Evolutionary conservation across 768 basidiomycete genomes (phyloP).

Genomic region (Leccinum boreale): DNA sequence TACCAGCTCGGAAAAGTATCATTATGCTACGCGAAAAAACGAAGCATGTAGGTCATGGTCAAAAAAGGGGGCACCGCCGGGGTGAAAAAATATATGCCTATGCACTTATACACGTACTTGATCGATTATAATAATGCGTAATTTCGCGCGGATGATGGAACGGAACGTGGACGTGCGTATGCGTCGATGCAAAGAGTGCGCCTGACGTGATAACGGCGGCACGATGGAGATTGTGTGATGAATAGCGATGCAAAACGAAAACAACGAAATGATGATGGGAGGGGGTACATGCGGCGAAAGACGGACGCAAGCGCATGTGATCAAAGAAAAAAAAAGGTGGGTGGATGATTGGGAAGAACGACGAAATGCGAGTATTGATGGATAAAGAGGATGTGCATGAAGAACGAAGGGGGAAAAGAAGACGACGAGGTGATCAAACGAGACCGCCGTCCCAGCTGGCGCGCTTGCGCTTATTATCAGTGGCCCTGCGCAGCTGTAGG

Average conservation of each 20-base stretch:
- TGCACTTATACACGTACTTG: conserved; percentile 23
- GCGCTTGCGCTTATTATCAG: conserved; percentile 54
- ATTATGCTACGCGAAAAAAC: conserved; percentile 9
- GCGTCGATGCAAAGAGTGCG: conserved; percentile 14
- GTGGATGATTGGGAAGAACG: conserved; percentile 5
- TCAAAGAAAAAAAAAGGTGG: neutral
- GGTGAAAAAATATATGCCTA: conserved; percentile 20
- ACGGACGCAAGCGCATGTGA: conserved; percentile 3
- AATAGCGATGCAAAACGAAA: conserved; percentile 23
- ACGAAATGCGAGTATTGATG: conserved; percentile 11
- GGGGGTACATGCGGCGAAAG: conserved; percentile 7
- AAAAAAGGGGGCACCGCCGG: conserved; percentile 11
- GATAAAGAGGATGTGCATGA: conserved; percentile 6
- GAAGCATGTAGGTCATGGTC: conserved; percentile 11
- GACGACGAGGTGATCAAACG: conserved; percentile 16
- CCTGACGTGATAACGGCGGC: conserved; percentile 7
- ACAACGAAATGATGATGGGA: conserved; percentile 5
- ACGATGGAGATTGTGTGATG: conserved; percentile 9
- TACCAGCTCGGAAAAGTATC: conserved; percentile 11
- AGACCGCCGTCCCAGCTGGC: conserved; percentile 54
- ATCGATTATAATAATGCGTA: conserved; percentile 30
- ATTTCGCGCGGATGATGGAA: conserved; percentile 9
- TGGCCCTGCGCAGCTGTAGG: conserved; percentile 43
- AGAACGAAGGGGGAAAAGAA: neutral
- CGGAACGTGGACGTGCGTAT: conserved; percentile 7